These are phyloP conservation scores for Rhynchospora breviuscula DNA, from an alignment of 176 grass and related monocot species.

Conservation along the genomic window DNA sequence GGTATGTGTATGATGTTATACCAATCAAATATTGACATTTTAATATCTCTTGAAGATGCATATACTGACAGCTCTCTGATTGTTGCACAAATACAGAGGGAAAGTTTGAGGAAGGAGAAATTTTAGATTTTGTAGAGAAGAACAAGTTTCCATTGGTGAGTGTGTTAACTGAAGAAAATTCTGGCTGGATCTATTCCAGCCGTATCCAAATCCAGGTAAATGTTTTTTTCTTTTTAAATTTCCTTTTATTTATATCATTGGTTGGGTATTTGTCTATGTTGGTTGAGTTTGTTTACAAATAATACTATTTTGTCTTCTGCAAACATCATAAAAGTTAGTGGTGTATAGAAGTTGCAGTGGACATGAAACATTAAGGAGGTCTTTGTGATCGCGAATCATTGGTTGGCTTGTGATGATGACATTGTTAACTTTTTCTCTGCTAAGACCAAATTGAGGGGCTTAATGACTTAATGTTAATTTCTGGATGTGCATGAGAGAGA, in stretches of 20 bases:
- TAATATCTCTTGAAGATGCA: slow-evolving; percentile 1
- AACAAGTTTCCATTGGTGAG: slow-evolving; percentile 88
- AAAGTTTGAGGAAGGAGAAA: slow-evolving; percentile 60
- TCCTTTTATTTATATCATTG: not conserved
- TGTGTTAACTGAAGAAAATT: slow-evolving; percentile 74
- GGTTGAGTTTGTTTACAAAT: not conserved
- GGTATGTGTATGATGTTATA: slow-evolving; percentile 37
- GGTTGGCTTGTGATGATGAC: not conserved
- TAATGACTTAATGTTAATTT: too few relatives aligned
- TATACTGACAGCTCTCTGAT: slow-evolving; percentile 17
- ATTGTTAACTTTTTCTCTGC: not conserved
- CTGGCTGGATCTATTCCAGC: slow-evolving; percentile 80
- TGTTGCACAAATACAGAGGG: slow-evolving; percentile 48
- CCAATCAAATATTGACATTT: not conserved
- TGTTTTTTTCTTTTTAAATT: not conserved
- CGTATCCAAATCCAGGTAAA: slow-evolving; percentile 85
- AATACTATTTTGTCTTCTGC: not conserved
- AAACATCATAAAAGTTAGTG: not conserved
- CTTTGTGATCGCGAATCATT: not conserved
- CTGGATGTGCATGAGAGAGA: too few relatives aligned
- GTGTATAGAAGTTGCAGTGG: not conserved
- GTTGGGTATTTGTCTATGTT: not conserved
- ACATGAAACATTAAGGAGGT: not conserved
- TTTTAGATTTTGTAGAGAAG: slow-evolving; percentile 68
- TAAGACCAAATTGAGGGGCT: not conserved